Evolutionary conservation across 2,329 filamentous ascomycete genomes (phyloP).

Genomic region (Cercospora beticola): DNA sequence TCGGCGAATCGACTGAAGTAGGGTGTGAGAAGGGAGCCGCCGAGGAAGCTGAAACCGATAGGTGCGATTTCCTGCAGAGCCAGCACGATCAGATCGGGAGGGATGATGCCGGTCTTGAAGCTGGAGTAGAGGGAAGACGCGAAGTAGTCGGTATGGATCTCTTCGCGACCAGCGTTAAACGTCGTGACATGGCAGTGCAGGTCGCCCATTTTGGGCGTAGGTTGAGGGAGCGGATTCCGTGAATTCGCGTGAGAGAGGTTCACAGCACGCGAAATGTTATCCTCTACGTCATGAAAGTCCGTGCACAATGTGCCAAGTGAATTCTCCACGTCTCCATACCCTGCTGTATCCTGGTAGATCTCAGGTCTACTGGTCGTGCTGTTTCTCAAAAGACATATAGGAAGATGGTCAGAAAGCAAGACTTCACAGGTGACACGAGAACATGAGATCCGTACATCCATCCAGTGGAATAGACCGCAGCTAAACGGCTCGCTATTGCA

Average conservation of each 20-base stretch:
- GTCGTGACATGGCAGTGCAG: constrained; percentile 77
- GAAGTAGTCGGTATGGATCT: constrained; percentile 69
- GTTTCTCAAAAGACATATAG: too few relatives aligned
- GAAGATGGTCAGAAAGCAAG: too few relatives aligned
- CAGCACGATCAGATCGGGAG: constrained; percentile 67
- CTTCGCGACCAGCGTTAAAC: constrained; percentile 79
- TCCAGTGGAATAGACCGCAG: too few relatives aligned
- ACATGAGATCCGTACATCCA: too few relatives aligned
- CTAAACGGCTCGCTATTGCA: too few relatives aligned
- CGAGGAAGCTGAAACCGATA: constrained; percentile 79
- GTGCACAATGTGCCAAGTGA: background rate
- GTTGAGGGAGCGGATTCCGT: background rate
- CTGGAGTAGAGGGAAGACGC: constrained; percentile 57
- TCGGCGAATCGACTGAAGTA: constrained; percentile 72
- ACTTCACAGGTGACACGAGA: too few relatives aligned
- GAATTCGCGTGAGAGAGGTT: background rate
- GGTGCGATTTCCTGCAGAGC: constrained; percentile 87
- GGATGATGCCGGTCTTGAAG: constrained; percentile 45
- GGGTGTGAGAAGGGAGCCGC: constrained; percentile 71
- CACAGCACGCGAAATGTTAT: background rate
- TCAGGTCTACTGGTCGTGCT: too few relatives aligned
- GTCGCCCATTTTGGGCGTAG: constrained; percentile 33
- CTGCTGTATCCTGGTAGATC: too few relatives aligned
- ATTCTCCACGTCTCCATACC: too few relatives aligned
- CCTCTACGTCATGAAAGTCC: background rate